Evolutionary conservation across 345 rosid species (phyloP), one percentile per base, ranked within the genome.

Genomic region (Combretum micranthum): DNA sequence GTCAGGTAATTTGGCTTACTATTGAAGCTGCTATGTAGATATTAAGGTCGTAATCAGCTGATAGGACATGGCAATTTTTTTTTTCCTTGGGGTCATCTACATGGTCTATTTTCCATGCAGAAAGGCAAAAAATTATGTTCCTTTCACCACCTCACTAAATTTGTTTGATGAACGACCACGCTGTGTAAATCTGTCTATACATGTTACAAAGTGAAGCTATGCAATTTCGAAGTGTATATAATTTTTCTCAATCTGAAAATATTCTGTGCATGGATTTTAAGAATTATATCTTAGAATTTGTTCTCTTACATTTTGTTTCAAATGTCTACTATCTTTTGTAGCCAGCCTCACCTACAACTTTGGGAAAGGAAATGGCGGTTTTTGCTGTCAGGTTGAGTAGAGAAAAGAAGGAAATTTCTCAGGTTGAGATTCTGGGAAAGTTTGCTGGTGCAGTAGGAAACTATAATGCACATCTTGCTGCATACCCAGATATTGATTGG

Each of bases 391-490:
- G 97, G 72, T 76, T 94, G 74, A 81, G 90, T 50, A 77, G 81
- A 75, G 95, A 82, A 82, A 79, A 79, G 76, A 73, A 71, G 62
- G 79, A 77, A 63, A 79, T 90, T 72, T 72, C 88, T 50, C 81
- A 80, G 66, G 89, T 80, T 50, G 76, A 82, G 75, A 73, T 94
- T 22, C 83, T 81, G 72, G 99, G 97, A 52, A 93, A 93, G 72
- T 87, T 87, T 78, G 95, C 95, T 43, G 99, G 99, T 71, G 94
- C 97, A 52, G 92, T 90, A 68, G 99, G 99, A 49, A 93, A 89
- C 61, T 90, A 85, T 75, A 94, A 90, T 65, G 95, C 96, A n/a
- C 99, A 90, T 67, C 62, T 93, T 21, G 74, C 79, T 53, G 97
- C 97, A 19, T 90, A 93, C 84, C 84, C 96, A 17, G 51, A 60